phyloP scores from a whole-genome alignment of 768 basidiomycete genomes.

The Naganishia vaughanmartiniae region DNA sequence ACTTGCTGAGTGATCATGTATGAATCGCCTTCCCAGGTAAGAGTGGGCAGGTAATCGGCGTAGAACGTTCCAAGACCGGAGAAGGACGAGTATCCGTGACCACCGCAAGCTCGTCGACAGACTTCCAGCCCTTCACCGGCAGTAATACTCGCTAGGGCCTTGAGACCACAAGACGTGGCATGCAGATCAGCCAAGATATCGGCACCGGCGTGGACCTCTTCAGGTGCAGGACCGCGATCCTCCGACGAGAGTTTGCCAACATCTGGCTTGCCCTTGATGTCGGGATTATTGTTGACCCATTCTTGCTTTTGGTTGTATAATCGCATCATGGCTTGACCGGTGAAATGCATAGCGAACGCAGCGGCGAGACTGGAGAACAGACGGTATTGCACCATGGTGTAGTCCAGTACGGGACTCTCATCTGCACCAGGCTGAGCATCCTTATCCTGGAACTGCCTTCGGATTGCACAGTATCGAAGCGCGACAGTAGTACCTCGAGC shows the following conservation, averaged over 20 bases:
- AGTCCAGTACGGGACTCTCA: constrained; percentile 44
- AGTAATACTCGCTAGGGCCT: constrained; percentile 39
- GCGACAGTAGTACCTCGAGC: constrained; percentile 45
- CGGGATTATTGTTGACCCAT: constrained; percentile 37
- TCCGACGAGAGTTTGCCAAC: constrained; percentile 38
- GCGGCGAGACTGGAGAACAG: constrained; percentile 34
- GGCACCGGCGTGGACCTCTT: constrained; percentile 17
- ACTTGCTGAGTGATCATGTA: constrained; percentile 32
- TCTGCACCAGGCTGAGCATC: constrained; percentile 38
- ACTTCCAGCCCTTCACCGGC: constrained; percentile 41
- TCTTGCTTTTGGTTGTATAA: constrained; percentile 24
- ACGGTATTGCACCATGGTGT: constrained; percentile 44
- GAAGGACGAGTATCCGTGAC: constrained; percentile 43
- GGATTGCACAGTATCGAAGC: constrained; percentile 43
- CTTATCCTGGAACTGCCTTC: constrained; percentile 45
- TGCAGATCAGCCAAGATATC: constrained; percentile 43
- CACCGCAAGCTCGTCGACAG: constrained; percentile 46
- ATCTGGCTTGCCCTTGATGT: constrained; percentile 32
- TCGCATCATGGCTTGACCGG: constrained; percentile 29
- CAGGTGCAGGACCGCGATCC: constrained; percentile 20
- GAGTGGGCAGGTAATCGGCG: constrained; percentile 35
- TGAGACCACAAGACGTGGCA: constrained; percentile 41
- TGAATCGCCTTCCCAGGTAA: constrained; percentile 31
- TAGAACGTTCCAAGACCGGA: constrained; percentile 39
- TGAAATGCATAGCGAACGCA: constrained; percentile 36